A percentile compares a stretch with the other conserved stretches of the same genome.
These are phyloP conservation scores for Polygonum aviculare DNA, from an alignment of 148 eudicot species.

Conservation along the genomic window DNA sequence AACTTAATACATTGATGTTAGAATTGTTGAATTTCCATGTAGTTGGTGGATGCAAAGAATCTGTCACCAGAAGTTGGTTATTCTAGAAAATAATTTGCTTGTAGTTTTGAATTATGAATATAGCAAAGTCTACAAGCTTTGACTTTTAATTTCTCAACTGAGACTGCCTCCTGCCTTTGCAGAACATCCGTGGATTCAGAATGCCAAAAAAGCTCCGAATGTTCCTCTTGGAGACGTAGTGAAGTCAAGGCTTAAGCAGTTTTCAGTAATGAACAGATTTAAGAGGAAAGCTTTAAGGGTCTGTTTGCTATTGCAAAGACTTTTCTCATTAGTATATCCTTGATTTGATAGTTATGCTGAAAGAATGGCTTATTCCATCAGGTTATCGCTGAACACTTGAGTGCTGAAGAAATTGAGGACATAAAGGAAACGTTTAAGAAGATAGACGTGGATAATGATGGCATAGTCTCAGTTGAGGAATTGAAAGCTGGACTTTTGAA, in stretches of 20 bases:
- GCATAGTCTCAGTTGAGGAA: slow-evolving; percentile 68
- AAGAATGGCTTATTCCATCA: slow-evolving; percentile 12
- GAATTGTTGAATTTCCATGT: not conserved
- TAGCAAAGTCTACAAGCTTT: not conserved
- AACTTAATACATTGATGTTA: not conserved
- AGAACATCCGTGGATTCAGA: slow-evolving; percentile 50
- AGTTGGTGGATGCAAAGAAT: not conserved
- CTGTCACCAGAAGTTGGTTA: not conserved
- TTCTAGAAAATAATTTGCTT: not conserved
- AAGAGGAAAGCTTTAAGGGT: slow-evolving; percentile 93
- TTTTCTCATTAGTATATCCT: slow-evolving; percentile 5
- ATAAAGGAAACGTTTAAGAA: slow-evolving; percentile 73
- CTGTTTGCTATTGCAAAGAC: slow-evolving; percentile 9
- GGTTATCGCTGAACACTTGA: slow-evolving; percentile 87
- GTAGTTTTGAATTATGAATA: not conserved
- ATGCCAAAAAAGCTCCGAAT: slow-evolving; percentile 93
- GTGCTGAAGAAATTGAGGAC: slow-evolving; percentile 73
- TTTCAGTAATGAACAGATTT: slow-evolving; percentile 90
- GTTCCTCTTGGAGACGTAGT: slow-evolving; percentile 87
- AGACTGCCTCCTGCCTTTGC: not conserved
- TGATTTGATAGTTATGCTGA: not conserved
- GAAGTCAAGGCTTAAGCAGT: slow-evolving; percentile 81
- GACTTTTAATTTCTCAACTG: not conserved
- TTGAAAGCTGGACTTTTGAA: slow-evolving; percentile 71
- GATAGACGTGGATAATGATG: slow-evolving; percentile 80